Conservation (phyloP, 1,284 basidiomycete species). For the Rhodotorula glutinis region DNA sequence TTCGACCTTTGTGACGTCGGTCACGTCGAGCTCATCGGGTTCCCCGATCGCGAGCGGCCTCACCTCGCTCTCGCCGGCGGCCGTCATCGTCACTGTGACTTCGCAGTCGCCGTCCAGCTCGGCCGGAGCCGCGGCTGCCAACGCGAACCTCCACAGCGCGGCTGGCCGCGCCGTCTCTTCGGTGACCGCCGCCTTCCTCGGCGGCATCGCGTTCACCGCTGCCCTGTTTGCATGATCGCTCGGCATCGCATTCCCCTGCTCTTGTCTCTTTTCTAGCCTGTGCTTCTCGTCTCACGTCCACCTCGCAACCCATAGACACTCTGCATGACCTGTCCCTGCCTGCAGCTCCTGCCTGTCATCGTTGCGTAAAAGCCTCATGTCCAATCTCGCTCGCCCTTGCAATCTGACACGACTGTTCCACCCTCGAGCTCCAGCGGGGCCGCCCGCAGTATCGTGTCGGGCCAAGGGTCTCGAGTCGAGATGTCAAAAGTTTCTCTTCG, state of each 20-base stretch:
- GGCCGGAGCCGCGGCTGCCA: background rate
- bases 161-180: background rate
- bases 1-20: background rate
- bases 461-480: too few relatives aligned
- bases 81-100: background rate
- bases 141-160: background rate
- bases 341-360: background rate
- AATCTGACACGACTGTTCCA: too few relatives aligned
- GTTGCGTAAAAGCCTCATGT: background rate
- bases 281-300: background rate
- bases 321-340: background rate
- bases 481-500: too few relatives aligned
- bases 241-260: background rate
- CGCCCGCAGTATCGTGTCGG: too few relatives aligned
- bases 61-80: constrained; percentile 1
- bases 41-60: background rate
- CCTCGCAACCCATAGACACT: background rate
- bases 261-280: background rate
- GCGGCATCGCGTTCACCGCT: background rate
- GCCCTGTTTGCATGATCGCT: background rate
- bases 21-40: background rate
- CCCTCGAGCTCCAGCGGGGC: too few relatives aligned
- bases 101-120: background rate
- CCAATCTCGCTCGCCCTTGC: too few relatives aligned
- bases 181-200: background rate